Percentiles rank a stretch among this genome's conserved stretches.
Conservation (phyloP, 108 stramenopile genomes). For the Ochromonas danica region DNA sequence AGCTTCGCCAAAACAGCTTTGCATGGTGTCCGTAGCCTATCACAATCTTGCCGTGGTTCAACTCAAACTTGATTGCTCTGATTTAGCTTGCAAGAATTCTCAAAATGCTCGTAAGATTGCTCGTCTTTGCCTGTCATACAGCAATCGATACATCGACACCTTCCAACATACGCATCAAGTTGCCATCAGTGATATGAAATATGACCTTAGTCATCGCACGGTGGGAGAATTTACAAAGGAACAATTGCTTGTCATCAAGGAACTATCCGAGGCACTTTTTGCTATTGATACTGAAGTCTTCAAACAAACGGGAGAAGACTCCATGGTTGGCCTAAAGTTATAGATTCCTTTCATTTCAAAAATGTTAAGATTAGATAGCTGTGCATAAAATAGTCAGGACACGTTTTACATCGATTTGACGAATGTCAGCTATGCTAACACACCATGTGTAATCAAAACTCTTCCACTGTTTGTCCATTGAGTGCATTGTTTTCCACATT, state of each 20-base stretch:
- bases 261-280: not conserved
- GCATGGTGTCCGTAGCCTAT: slow-evolving; percentile 61
- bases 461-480: too few species aligned
- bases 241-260: not conserved
- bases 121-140: slow-evolving; percentile 60
- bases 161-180: slow-evolving; percentile 63
- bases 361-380: too few species aligned
- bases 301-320: too few species aligned
- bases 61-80: slow-evolving; percentile 47
- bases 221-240: not conserved
- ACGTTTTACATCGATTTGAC: too few species aligned
- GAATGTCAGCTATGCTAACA: too few species aligned
- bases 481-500: too few species aligned
- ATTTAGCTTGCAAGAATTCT: slow-evolving; percentile 56
- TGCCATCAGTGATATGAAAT: slow-evolving; percentile 37
- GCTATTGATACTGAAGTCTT: too few species aligned
- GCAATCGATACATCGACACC: slow-evolving; percentile 56
- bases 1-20: slow-evolving; percentile 54
- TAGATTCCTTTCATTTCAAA: too few species aligned
- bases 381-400: too few species aligned
- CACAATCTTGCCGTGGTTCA: slow-evolving; percentile 68
- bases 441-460: too few species aligned
- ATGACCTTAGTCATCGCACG: not conserved
- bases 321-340: too few species aligned
- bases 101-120: slow-evolving; percentile 66